Conservation (phyloP, 2,329 filamentous ascomycete species). For the Bipolaris oryzae region DNA sequence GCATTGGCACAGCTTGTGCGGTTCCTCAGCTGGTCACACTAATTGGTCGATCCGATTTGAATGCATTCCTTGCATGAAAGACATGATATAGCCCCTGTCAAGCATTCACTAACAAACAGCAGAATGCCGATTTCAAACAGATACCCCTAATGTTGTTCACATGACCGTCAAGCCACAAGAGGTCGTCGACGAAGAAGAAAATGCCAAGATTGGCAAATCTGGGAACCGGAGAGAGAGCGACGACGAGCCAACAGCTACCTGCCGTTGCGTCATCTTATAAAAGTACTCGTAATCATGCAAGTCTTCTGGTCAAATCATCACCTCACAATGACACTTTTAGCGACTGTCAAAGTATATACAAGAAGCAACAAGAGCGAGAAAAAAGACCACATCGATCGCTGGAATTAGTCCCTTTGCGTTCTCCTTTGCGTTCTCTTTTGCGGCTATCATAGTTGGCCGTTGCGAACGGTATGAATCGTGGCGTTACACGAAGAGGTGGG, state of each 20-base stretch:
- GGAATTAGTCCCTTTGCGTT: background rate
- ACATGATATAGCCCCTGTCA: background rate
- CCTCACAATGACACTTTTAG: background rate
- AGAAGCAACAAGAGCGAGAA: background rate
- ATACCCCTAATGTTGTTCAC: slow-evolving; percentile 84
- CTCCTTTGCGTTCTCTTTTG: slow-evolving; percentile 1
- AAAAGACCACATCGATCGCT: background rate
- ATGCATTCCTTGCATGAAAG: slow-evolving; percentile 7
- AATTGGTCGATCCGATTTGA: slow-evolving; percentile 15
- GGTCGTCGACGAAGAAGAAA: slow-evolving; percentile 78
- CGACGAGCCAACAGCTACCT: slow-evolving; percentile 62
- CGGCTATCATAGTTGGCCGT: slow-evolving; percentile 9
- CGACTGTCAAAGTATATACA: slow-evolving; percentile 3
- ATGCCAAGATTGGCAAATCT: slow-evolving; percentile 70
- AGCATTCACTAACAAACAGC: slow-evolving; percentile 15
- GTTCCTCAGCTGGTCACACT: slow-evolving; percentile 19
- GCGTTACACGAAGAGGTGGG: slow-evolving; percentile 9
- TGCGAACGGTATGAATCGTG: slow-evolving; percentile 6
- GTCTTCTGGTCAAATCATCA: background rate
- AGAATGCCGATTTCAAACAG: slow-evolving; percentile 81
- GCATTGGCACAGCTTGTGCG: slow-evolving; percentile 30
- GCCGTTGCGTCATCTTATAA: slow-evolving; percentile 69
- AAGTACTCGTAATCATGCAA: background rate
- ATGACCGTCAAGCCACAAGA: slow-evolving; percentile 92
- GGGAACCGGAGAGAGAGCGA: slow-evolving; percentile 58